These are phyloP conservation scores for Leishmania mexicana DNA, from an alignment of 208 protist genomes.

Conservation along the genomic window DNA sequence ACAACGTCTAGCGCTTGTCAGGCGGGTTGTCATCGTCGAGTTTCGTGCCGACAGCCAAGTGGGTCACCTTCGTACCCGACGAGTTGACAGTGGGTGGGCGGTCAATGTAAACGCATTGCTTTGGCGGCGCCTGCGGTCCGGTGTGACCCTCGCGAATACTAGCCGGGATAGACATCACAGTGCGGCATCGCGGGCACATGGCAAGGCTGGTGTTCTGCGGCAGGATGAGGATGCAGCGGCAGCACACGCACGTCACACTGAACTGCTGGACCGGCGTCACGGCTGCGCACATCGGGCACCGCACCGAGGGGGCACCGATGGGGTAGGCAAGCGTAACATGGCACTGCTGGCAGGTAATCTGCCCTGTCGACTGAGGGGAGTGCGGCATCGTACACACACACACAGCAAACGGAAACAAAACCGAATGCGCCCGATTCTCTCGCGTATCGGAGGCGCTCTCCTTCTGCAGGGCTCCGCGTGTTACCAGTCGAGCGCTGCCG, in stretches of 20 bases:
- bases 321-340: conserved; percentile 84
- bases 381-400: conserved; percentile 42
- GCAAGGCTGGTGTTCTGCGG: conserved; percentile 86
- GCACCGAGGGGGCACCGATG: conserved; percentile 79
- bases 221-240: conserved; percentile 80
- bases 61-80: conserved; percentile 43
- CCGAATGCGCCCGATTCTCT: not conserved
- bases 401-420: not conserved
- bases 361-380: conserved; percentile 67
- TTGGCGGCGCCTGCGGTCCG: conserved; percentile 58
- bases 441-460: not conserved
- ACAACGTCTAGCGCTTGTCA: conserved; percentile 5
- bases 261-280: conserved; percentile 86
- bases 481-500: not conserved
- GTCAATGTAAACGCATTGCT: conserved; percentile 87
- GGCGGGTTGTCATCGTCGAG: conserved; percentile 59
- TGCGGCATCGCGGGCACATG: conserved; percentile 86
- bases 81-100: conserved; percentile 55
- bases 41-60: conserved; percentile 73
- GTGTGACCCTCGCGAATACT: conserved; percentile 74
- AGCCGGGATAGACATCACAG: conserved; percentile 83
- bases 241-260: conserved; percentile 81
- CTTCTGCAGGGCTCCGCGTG: not conserved
- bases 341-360: conserved; percentile 81
- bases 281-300: conserved; percentile 83